Conservation (phyloP, 192 early-diverging fungal species). For the Pilaira anomala region DNA sequence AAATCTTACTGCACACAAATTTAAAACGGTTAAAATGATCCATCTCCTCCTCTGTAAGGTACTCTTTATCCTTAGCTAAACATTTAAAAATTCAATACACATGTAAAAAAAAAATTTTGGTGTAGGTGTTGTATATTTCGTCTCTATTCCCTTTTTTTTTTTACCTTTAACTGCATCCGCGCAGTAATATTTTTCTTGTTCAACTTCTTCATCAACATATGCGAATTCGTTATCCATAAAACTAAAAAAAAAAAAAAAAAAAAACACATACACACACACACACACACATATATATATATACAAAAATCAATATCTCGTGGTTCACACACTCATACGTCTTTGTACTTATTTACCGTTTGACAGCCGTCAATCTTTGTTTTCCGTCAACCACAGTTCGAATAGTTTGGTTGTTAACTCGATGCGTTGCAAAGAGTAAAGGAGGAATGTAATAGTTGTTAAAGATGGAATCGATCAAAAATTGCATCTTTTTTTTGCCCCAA, state of each 20-base stretch:
- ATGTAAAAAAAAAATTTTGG: no score
- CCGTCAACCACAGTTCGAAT: conserved; percentile 1
- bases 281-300: no score
- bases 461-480: conserved; percentile 4
- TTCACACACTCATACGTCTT: background rate
- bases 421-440: background rate
- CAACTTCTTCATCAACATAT: background rate
- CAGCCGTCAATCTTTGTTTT: conserved; percentile 6
- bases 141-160: background rate
- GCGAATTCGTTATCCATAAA: conserved; percentile 19
- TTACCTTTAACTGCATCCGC: background rate
- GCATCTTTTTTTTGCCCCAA: conserved; percentile 2
- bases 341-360: background rate
- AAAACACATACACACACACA: no score
- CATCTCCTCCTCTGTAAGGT: no score
- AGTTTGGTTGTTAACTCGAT: background rate
- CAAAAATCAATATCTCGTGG: background rate
- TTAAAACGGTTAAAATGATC: no score
- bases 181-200: background rate
- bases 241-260: background rate
- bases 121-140: no score
- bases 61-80: no score
- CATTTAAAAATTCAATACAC: no score
- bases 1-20: no score
- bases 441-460: background rate